Percentiles rank a stretch among this genome's conserved stretches.
Evolutionary conservation across 345 rosid genomes (phyloP).

Genomic region (Anacardium occidentale): DNA sequence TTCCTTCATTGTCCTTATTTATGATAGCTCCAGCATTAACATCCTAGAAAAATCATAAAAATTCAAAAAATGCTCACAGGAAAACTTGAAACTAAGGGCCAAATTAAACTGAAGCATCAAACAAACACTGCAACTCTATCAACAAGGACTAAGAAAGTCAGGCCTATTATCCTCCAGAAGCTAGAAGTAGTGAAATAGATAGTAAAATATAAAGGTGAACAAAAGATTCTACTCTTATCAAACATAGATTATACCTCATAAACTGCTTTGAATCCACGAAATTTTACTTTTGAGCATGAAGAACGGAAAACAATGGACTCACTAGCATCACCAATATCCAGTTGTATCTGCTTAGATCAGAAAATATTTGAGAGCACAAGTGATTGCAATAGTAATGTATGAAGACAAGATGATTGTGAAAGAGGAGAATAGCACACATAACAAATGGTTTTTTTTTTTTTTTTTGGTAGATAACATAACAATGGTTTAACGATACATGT

Average conservation of each 20-base stretch:
- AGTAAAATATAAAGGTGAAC: background rate
- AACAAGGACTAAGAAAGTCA: background rate
- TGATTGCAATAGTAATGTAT: background rate
- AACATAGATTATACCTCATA: slow-evolving; percentile 56
- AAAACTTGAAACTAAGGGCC: background rate
- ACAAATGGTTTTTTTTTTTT: no score
- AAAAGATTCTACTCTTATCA: background rate
- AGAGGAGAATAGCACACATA: background rate
- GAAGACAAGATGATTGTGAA: background rate
- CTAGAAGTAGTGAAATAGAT: background rate
- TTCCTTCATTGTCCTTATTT: slow-evolving; percentile 45
- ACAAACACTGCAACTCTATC: background rate
- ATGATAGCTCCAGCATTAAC: slow-evolving; percentile 53
- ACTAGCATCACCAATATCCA: slow-evolving; percentile 60
- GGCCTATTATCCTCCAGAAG: background rate
- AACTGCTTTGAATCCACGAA: slow-evolving; percentile 83
- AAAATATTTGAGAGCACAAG: slow-evolving; percentile 15
- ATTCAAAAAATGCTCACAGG: background rate
- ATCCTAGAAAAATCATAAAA: slow-evolving; percentile 48
- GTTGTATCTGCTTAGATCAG: slow-evolving; percentile 57
- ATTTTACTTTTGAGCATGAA: slow-evolving; percentile 61
- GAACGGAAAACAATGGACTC: slow-evolving; percentile 66
- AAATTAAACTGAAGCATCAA: slow-evolving; percentile 10
- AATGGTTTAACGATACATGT: no score
- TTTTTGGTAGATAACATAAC: no score